Percentiles rank a stretch among this genome's conserved stretches.
Conservation (phyloP, 23 red algal species). For the Gracilaria gracilis region DNA sequence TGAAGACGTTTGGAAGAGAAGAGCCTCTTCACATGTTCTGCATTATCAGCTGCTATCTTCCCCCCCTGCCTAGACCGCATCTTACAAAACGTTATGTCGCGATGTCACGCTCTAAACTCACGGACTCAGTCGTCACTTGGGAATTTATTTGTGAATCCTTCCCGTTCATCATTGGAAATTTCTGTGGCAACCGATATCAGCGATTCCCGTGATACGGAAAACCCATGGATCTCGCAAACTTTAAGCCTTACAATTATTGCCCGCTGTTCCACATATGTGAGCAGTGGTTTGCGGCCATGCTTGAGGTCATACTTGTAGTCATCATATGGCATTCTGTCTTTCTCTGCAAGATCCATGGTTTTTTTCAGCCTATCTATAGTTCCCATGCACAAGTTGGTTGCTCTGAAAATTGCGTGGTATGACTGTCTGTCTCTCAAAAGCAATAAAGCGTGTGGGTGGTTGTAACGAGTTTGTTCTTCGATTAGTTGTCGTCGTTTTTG, state of each 20-base stretch:
- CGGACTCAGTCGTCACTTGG: neutral
- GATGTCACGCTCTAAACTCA: neutral
- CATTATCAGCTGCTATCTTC: slow-evolving; percentile 4
- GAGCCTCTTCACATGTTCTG: neutral
- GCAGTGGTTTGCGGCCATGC: neutral
- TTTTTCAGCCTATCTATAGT: neutral
- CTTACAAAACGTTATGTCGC: slow-evolving; percentile 12
- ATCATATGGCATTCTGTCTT: neutral
- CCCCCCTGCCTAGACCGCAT: neutral
- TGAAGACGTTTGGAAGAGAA: too few species aligned
- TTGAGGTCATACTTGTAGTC: neutral
- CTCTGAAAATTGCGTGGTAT: too few species aligned
- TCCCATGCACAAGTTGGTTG: too few species aligned
- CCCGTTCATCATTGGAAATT: neutral
- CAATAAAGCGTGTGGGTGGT: too few species aligned
- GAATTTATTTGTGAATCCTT: neutral
- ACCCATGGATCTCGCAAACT: neutral
- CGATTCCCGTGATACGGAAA: neutral
- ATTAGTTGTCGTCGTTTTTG: too few species aligned
- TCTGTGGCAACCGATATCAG: neutral
- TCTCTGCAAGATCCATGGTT: neutral
- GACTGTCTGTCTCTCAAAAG: too few species aligned
- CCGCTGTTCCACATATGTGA: neutral
- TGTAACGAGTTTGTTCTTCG: too few species aligned
- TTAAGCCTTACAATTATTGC: neutral